Evolutionary conservation across 768 basidiomycete genomes (phyloP).

Genomic region (Termitomyces bulborhizus): DNA sequence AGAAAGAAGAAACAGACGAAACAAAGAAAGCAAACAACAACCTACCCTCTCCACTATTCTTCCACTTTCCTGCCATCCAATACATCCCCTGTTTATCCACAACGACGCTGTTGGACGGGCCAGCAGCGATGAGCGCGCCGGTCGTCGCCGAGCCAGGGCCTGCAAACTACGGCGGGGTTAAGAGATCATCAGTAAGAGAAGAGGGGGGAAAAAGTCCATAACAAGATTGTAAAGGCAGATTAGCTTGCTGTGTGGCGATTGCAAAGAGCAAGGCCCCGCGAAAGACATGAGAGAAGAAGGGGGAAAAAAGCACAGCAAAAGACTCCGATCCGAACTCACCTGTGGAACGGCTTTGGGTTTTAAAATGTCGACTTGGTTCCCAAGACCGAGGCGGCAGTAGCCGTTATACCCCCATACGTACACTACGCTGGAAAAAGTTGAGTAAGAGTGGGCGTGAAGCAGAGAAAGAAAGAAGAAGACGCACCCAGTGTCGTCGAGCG

Average conservation of each 20-base stretch:
- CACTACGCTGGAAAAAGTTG: slow-evolving; percentile 42
- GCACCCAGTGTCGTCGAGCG: slow-evolving; percentile 72
- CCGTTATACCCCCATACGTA: slow-evolving; percentile 89
- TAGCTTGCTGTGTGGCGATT: no score
- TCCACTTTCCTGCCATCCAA: slow-evolving; percentile 92
- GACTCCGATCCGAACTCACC: slow-evolving; percentile 27
- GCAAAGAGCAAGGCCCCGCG: no score
- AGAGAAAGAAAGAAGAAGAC: slow-evolving; percentile 15
- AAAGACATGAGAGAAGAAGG: no score
- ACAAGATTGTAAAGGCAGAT: no score
- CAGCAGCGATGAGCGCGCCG: slow-evolving; percentile 64
- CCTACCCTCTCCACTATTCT: slow-evolving; percentile 87
- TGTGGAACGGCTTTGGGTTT: slow-evolving; percentile 82
- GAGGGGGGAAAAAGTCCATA: no score
- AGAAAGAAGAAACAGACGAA: neutral
- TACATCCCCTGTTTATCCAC: slow-evolving; percentile 84
- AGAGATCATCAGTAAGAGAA: no score
- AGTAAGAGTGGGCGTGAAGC: no score
- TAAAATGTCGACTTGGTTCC: slow-evolving; percentile 76
- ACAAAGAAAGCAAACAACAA: neutral
- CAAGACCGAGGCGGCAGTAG: slow-evolving; percentile 86
- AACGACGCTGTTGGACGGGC: slow-evolving; percentile 79
- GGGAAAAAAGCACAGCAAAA: neutral
- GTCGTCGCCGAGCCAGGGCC: slow-evolving; percentile 61
- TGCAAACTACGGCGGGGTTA: slow-evolving; percentile 47